Base-by-base conservation (phyloP, 2,329 filamentous ascomycete species). In the Pseudovirgaria hyperparasitica region DNA sequence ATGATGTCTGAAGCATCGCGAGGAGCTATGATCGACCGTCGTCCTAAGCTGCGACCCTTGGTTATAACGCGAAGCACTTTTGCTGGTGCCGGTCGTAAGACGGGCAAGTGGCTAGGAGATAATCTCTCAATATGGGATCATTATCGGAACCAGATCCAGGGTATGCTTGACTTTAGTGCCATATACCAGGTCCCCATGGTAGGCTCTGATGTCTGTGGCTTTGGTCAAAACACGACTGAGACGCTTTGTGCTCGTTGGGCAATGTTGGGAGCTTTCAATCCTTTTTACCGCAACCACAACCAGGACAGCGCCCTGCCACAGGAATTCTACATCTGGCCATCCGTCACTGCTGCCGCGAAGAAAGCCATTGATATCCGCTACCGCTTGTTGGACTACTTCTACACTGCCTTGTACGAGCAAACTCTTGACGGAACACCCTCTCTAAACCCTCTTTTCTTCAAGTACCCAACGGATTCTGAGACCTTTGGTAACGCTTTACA, bases 61-160 rank as follows among this genome's bases (percentile, higher is more conserved):
- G 59, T 86, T 30, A 82, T 86, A 40, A 84, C 79, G 0, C 70
- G 80, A 11, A 77, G 71, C 19, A 84, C 78, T 0, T 86, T 81
- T 42, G 72, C 76, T 7, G 80, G 81, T 4, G 74, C 77, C 1
- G 80, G 80, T 3, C 41, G 52, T 10, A 52, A 67, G 18, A 64
- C 71, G 16, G 67, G 66, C 14, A 66, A 72, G 35, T 73, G 69
- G 69, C 55, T 69, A 5, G 70, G 70, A 8, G 70, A 73, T 38
- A 65, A 63, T 26, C 37, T 51, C 7, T 52, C 53, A 9, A 41
- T 47, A 6, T 64, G 60, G 59, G 39, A 44, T 8, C 40, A 57
- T 30, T 64, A 63, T 34, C 46, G 53, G 15, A 48, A 50, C 19
- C 54, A 48, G 13, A 55, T 58, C 24, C 33, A 43, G 3, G 42